Percentiles rank a stretch among this genome's conserved stretches.
These are phyloP conservation scores for Juncus inflexus DNA, from an alignment of 176 grass and related monocot species.

Conservation along the genomic window DNA sequence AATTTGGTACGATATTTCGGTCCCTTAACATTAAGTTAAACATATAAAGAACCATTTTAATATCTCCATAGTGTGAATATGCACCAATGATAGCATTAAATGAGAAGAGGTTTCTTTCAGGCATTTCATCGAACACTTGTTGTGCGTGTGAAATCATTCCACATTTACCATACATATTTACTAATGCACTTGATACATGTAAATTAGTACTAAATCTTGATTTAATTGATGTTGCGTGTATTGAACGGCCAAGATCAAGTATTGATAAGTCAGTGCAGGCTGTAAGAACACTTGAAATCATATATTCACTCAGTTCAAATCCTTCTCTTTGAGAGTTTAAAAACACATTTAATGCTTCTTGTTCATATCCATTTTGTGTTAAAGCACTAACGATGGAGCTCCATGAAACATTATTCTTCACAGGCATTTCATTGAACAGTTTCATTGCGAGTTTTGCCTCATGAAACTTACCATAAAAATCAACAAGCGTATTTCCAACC, in stretches of 20 bases:
- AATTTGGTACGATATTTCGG: slow-evolving; percentile 50
- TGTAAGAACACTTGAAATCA: slow-evolving; percentile 69
- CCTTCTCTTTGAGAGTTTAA: slow-evolving; percentile 54
- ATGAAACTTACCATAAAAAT: slow-evolving; percentile 75
- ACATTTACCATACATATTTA: slow-evolving; percentile 86
- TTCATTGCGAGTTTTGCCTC: slow-evolving; percentile 30
- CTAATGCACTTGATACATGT: slow-evolving; percentile 61
- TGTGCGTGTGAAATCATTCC: slow-evolving; percentile 51
- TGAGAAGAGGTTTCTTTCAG: slow-evolving; percentile 49
- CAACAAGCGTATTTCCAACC: slow-evolving; percentile 54
- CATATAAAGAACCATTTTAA: slow-evolving; percentile 41
- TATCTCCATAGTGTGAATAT: slow-evolving; percentile 58
- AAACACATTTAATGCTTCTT: slow-evolving; percentile 60
- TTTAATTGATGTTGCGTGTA: slow-evolving; percentile 51
- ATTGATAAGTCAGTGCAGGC: slow-evolving; percentile 64
- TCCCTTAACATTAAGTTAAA: slow-evolving; percentile 56
- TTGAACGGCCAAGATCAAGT: slow-evolving; percentile 51
- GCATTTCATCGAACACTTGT: slow-evolving; percentile 46
- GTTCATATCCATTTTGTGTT: slow-evolving; percentile 59
- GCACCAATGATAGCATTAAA: slow-evolving; percentile 76
- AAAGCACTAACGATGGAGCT: slow-evolving; percentile 58
- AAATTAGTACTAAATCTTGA: slow-evolving; percentile 60
- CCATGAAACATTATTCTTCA: slow-evolving; percentile 69
- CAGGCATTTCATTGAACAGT: slow-evolving; percentile 55
- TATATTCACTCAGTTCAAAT: slow-evolving; percentile 55